These are phyloP conservation scores for Kodamaea fukazawae DNA, from an alignment of 805 yeast species.

Conservation along the genomic window DNA sequence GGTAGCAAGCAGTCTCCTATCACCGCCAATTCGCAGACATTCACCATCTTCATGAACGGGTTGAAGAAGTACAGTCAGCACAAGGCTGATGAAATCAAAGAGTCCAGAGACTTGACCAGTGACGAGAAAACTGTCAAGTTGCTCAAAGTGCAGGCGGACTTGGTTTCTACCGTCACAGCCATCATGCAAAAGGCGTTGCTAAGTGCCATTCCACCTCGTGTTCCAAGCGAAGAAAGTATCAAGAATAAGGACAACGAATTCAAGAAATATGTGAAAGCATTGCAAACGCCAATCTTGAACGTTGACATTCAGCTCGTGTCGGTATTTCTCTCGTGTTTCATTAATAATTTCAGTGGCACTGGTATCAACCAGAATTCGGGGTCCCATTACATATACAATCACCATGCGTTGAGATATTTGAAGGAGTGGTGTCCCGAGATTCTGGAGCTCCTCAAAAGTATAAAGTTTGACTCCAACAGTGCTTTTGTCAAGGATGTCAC, in stretches of 20 bases:
- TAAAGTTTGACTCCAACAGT: neutral
- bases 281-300: conserved; percentile 21
- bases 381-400: conserved; percentile 30
- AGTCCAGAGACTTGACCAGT: conserved; percentile 14
- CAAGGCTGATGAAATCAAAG: conserved; percentile 15
- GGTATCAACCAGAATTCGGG: conserved; percentile 20
- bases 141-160: conserved; percentile 27
- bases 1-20: conserved; percentile 14
- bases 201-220: conserved; percentile 33
- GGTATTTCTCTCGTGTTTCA: conserved; percentile 29
- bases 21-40: conserved; percentile 34
- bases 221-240: conserved; percentile 29
- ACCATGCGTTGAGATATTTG: conserved; percentile 30
- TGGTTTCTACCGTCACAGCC: conserved; percentile 25
- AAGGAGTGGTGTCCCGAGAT: conserved; percentile 36
- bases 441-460: conserved; percentile 9
- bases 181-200: conserved; percentile 25
- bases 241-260: conserved; percentile 20
- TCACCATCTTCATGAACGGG: conserved; percentile 39
- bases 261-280: conserved; percentile 15
- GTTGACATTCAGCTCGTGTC: conserved; percentile 33
- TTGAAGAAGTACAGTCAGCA: conserved; percentile 19
- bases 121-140: conserved; percentile 22
- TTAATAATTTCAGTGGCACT: conserved; percentile 27
- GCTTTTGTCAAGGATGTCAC: conserved; percentile 4